phyloP scores from a whole-genome alignment of 192 early-diverging fungal genomes.

The Entomortierella beljakovae region DNA sequence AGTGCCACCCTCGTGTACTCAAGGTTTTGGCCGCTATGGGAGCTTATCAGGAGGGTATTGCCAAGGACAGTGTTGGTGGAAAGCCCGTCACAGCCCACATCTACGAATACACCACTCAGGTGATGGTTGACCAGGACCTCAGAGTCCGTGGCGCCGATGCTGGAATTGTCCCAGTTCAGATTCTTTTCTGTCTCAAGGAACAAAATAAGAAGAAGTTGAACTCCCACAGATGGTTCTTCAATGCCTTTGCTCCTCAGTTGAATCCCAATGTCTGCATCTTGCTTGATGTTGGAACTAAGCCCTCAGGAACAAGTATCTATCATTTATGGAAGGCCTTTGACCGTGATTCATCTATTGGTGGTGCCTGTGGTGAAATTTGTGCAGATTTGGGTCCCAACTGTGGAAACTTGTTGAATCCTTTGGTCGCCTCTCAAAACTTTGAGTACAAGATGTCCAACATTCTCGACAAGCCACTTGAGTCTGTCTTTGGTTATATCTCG shows the following conservation, averaged over 20 bases:
- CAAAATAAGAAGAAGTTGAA: slow-evolving; percentile 95
- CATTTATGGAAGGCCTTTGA: slow-evolving; percentile 93
- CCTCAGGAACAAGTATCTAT: slow-evolving; percentile 84
- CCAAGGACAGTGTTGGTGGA: slow-evolving; percentile 75
- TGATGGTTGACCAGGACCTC: slow-evolving; percentile 72
- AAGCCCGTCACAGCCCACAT: slow-evolving; percentile 83
- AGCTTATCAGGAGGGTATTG: slow-evolving; percentile 77
- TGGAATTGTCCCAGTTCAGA: slow-evolving; percentile 85
- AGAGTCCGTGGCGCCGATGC: slow-evolving; percentile 74
- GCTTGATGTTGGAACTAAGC: slow-evolving; percentile 94
- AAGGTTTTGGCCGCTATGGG: slow-evolving; percentile 88
- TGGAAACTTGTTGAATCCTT: slow-evolving; percentile 80
- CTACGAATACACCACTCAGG: slow-evolving; percentile 93
- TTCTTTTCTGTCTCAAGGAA: slow-evolving; percentile 93
- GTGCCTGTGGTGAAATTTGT: slow-evolving; percentile 94
- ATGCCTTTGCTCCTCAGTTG: slow-evolving; percentile 86
- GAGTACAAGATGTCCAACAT: slow-evolving; percentile 99
- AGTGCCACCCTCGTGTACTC: slow-evolving; percentile 81
- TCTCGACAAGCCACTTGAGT: slow-evolving; percentile 95
- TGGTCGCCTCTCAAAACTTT: slow-evolving; percentile 96
- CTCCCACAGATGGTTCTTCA: slow-evolving; percentile 98
- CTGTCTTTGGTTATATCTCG: slow-evolving; percentile 95
- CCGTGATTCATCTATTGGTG: slow-evolving; percentile 81
- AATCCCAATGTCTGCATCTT: slow-evolving; percentile 90
- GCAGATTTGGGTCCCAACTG: slow-evolving; percentile 85